Percentiles rank a stretch among this genome's conserved stretches.
These are phyloP conservation scores for Starmerella ratchasimensis DNA, from an alignment of 805 yeast genomes.

Conservation along the genomic window DNA sequence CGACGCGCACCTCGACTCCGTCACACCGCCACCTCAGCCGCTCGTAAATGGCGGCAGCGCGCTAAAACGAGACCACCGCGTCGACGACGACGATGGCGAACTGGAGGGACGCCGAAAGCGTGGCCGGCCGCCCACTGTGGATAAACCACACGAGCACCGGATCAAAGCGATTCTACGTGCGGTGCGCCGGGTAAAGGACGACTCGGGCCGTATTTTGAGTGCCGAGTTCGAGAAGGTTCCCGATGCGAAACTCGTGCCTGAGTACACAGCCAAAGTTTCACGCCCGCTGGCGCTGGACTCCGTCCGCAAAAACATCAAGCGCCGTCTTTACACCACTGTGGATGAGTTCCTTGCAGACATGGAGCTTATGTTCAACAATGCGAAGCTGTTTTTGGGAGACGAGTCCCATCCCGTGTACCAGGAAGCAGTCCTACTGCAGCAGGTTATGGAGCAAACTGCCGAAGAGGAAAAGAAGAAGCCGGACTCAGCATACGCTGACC, in stretches of 20 bases:
- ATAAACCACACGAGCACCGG: constrained; percentile 81
- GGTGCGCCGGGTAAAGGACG: constrained; percentile 56
- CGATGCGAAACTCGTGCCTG: constrained; percentile 41
- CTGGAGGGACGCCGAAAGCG: constrained; percentile 45
- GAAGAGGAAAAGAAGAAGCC: constrained; percentile 67
- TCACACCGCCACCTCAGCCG: constrained; percentile 10
- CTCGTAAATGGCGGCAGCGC: neutral
- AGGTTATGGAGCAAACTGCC: constrained; percentile 39
- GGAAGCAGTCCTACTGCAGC: constrained; percentile 52
- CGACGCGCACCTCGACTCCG: constrained; percentile 5
- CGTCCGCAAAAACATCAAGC: constrained; percentile 69
- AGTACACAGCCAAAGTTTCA: constrained; percentile 34
- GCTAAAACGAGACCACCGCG: constrained; percentile 8
- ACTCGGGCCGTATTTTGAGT: constrained; percentile 37
- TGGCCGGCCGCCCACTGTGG: constrained; percentile 85
- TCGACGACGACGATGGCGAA: constrained; percentile 24
- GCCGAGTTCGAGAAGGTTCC: constrained; percentile 71
- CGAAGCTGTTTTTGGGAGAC: constrained; percentile 44
- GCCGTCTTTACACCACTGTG: constrained; percentile 64
- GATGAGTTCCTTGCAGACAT: constrained; percentile 68
- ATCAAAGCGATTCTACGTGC: constrained; percentile 76
- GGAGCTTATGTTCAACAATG: constrained; percentile 58
- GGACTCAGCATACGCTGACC: constrained; percentile 53
- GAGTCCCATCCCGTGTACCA: constrained; percentile 41
- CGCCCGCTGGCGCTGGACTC: constrained; percentile 31